phyloP scores from a whole-genome alignment of 1,284 basidiomycete genomes.

The Erythrobasidium hasegawianum region DNA sequence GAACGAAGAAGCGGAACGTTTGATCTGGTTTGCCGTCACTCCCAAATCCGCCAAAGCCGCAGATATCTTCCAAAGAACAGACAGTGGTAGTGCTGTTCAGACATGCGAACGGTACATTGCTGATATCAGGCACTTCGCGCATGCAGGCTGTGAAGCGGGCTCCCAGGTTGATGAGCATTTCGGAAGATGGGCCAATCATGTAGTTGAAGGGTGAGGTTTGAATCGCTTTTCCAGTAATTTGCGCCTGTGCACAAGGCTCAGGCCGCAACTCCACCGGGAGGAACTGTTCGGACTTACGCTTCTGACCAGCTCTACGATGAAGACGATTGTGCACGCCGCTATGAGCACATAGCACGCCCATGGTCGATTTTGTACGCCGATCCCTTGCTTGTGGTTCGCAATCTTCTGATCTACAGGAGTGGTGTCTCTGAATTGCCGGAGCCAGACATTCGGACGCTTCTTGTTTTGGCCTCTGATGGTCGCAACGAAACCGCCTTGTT shows the following conservation, averaged over 20 bases:
- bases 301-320: conserved; percentile 47
- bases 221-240: conserved; percentile 69
- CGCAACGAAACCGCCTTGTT: background rate
- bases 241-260: conserved; percentile 36
- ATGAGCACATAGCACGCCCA: conserved; percentile 59
- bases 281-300: conserved; percentile 33
- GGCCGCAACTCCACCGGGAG: conserved; percentile 6
- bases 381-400: conserved; percentile 59
- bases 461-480: conserved; percentile 8
- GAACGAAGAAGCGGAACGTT: conserved; percentile 60
- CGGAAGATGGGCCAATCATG: conserved; percentile 76
- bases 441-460: conserved; percentile 35
- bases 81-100: conserved; percentile 9
- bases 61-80: conserved; percentile 77
- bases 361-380: conserved; percentile 75
- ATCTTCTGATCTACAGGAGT: conserved; percentile 46
- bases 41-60: conserved; percentile 78
- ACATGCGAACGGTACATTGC: conserved; percentile 30
- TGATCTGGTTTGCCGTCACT: conserved; percentile 66
- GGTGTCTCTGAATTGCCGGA: conserved; percentile 41
- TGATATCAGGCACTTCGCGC: conserved; percentile 56
- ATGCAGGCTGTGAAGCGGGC: conserved; percentile 88
- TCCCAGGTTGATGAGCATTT: conserved; percentile 76
- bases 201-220: conserved; percentile 78
- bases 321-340: conserved; percentile 60